Base-by-base conservation (phyloP, 768 basidiomycete species). In the Russula ochroleuca region DNA sequence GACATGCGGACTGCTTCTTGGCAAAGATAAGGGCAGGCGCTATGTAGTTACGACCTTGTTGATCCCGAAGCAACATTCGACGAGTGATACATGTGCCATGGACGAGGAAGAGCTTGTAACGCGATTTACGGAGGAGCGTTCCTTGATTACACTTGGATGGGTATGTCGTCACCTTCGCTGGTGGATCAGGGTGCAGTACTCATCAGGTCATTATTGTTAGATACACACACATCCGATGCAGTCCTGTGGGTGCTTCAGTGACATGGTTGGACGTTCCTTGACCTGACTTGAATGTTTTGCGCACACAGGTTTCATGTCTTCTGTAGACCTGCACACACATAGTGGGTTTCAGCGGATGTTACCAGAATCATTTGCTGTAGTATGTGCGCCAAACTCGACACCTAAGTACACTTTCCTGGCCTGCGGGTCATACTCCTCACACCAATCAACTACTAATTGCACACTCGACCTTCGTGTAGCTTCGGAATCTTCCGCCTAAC, bases 181-280 rank as follows among this genome's bases (percentile, higher is more conserved):
- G 38, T 33, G 5, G 23, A 40, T 17, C 23, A 62, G 38, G 45
- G 57, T 38, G 25, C 37, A 21, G 19, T 64, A 23, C 35, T 61
- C 33, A 65, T 37, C 43, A n/a, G 54, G 41, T 57, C 51, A 28
- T 49, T 47, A 43, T 21, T 41, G 53, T 62, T 70, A 94, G 92
- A 95, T 95, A 69, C 93, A 94, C 75, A 94, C 92, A 0, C 93
- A 95, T 72, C 93, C 93, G 1, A 88, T 90, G 5, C 93, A 94
- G 68, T 87, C 88, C 61, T 94, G 92, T 86, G 14, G 66, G 64
- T 85, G 11, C 19, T 35, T 9, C 37, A 38, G 2, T 25, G 25
- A 17, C 2, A 10, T 5, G 11, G 11, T 31, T 19, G 47, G 25
- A 15, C 45, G 35, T 64, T 40, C 33, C 57, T 59, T 40, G 35